Base-by-base conservation (phyloP, 2,329 filamentous ascomycete species). In the Cladosporium sp. region DNA sequence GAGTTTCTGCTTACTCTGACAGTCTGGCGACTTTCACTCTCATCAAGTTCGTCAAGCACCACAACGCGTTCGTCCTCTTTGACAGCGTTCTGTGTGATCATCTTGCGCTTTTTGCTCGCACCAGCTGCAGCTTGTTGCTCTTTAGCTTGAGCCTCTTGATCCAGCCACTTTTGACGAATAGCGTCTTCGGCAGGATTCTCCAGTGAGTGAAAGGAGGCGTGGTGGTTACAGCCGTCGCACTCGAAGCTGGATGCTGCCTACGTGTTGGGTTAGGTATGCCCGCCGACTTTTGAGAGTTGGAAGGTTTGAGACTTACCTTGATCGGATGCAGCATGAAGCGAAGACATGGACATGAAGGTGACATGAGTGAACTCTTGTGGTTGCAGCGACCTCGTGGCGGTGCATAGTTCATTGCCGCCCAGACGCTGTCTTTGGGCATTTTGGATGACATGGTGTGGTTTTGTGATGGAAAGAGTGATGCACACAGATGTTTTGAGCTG, bases 311-410 rank as follows among this genome's bases (percentile, higher is more conserved):
- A 32, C 64, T 49, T 65, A 77, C 80, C 70, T 83, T 82, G 42
- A 82, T 71, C 0, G 80, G 80, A 67, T 83, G 80, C 6, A 81
- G 68, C 80, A 83, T 83, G 71, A 82, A 83, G 17, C 80, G 74
- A 40, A 80, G 68, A 65, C 80, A 83, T 4, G 80, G 73, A 62
- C 80, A 83, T 51, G 70, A 75, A 1, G 75, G 65, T 2, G 72
- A 74, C 32, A 81, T 66, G 15, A 80, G 65, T 22, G 74, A 75
- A 2, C 71, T 68, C 61, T 79, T 81, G 71, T 74, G 74, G 52
- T 79, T 79, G 68, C 80, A 82, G 53, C 72, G 72, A 25, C 80
- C 80, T 37, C 77, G 76, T 5, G 80, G 79, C 25, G 79, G 75
- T 10, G 71, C 69, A 61, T 81, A 81, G 64, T 74, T 72, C 78